Base-by-base conservation (phyloP, 306 rosid genomes). In the Cicer cuneatum region DNA sequence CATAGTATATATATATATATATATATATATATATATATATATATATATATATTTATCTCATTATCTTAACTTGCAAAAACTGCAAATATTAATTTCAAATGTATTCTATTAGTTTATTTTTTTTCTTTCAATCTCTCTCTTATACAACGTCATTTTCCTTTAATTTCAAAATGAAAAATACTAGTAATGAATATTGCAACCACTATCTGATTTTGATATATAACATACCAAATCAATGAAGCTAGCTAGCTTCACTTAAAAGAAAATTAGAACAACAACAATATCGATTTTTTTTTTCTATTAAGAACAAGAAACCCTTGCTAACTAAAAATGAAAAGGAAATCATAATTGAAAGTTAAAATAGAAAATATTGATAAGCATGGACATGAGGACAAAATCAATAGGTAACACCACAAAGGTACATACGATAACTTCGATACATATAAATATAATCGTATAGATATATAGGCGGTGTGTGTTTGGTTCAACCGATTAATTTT, bases 371-470 rank as follows among this genome's bases (percentile, higher is more conserved):
- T 24, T 53, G 24, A 62, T 7, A 61, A 63, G 0, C n/a, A 48
- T 21, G 43, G 71, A 81, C 10, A 80, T 8, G 51, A 6, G n/a
- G 78, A 81, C 85, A 76, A 81, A 70, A 65, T 46, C 54, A 76
- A 71, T 57, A 65, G 81, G 79, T 65, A 49, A 49, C 29, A 72
- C 39, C 48, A 57, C 37, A 71, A 71, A 57, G 21, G 52, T 42
- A 57, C 10, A 73, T 64, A 71, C 64, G 69, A 73, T 54, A 51
- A 51, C n/a, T n/a, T 69, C 61, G 37, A 57, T 16, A 53, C 52
- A 51, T 29, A 58, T 39, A 8, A 19, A 46, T 56, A 58, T 18
- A 77, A 16, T 18, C 54, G 38, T 48, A 60, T 56, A 35, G 2
- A 16, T 41, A 7, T 19, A 19, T 19, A 71, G 43, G 24, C 14